phyloP scores from a whole-genome alignment of 2,329 filamentous ascomycete species.

The Sarocladiaceae sp. region DNA sequence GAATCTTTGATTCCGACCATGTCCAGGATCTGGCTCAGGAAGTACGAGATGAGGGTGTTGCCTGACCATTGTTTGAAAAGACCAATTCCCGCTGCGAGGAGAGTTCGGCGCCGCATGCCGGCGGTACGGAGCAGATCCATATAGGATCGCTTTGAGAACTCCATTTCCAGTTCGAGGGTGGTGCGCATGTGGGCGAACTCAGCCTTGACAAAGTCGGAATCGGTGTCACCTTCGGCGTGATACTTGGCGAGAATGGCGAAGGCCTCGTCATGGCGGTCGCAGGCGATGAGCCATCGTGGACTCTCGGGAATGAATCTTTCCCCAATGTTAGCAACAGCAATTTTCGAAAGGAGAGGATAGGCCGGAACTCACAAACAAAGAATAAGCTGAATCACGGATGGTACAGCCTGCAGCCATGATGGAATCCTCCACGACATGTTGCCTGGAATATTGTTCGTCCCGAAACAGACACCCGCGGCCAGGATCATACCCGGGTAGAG shows the following conservation, averaged over 20 bases:
- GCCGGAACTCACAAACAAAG: too few species aligned
- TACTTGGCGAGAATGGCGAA: slow-evolving; percentile 41
- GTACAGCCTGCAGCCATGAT: slow-evolving; percentile 40
- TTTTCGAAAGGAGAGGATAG: too few species aligned
- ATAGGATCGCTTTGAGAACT: slow-evolving; percentile 45
- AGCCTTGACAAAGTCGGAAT: slow-evolving; percentile 40
- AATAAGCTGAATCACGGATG: slow-evolving; percentile 42
- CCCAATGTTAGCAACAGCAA: too few species aligned
- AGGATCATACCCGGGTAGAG: slow-evolving; percentile 50
- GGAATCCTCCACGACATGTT: slow-evolving; percentile 42
- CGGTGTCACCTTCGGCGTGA: slow-evolving; percentile 42
- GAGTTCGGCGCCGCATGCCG: slow-evolving; percentile 49
- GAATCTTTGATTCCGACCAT: slow-evolving; percentile 36
- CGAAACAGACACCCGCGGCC: slow-evolving; percentile 45
- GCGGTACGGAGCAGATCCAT: slow-evolving; percentile 44
- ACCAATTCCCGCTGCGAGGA: slow-evolving; percentile 51
- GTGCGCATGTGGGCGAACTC: slow-evolving; percentile 47
- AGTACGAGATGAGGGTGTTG: slow-evolving; percentile 47
- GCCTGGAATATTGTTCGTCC: slow-evolving; percentile 35
- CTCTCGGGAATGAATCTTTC: slow-evolving; percentile 35
- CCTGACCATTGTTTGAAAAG: slow-evolving; percentile 53
- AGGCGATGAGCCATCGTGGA: slow-evolving; percentile 32
- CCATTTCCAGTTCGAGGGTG: slow-evolving; percentile 38
- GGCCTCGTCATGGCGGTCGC: slow-evolving; percentile 37
- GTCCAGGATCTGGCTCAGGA: slow-evolving; percentile 38